Conservation (phyloP, 2,329 filamentous ascomycete genomes). For the Hymenoscyphus linearis region DNA sequence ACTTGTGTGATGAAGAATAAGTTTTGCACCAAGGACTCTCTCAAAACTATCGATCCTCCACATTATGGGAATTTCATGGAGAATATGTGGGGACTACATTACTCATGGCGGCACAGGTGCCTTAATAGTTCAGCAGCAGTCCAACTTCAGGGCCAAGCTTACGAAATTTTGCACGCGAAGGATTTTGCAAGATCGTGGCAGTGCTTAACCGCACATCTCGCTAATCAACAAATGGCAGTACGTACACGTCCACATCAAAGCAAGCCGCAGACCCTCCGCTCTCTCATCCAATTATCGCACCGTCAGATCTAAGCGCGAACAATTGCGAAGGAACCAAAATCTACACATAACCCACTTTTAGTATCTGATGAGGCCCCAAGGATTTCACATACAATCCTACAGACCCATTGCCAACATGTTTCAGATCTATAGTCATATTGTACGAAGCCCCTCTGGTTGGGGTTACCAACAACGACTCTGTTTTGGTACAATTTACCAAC, state of each 20-base stretch:
- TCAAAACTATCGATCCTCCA: neutral
- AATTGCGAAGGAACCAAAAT: no score
- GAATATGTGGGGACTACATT: neutral
- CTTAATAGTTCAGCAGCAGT: neutral
- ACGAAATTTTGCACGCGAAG: neutral
- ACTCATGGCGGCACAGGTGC: neutral
- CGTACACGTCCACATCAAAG: neutral
- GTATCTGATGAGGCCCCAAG: neutral
- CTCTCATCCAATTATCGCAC: neutral
- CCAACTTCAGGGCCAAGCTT: neutral
- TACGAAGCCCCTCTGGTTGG: neutral
- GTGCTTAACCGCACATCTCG: neutral
- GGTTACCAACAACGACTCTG: neutral
- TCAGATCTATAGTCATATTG: neutral
- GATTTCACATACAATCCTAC: neutral
- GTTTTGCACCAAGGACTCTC: neutral
- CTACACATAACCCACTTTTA: no score
- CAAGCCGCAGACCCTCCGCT: neutral
- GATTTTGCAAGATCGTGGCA: neutral
- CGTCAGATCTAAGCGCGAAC: no score
- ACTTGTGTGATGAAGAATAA: no score
- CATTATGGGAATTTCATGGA: neutral
- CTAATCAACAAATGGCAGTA: neutral
- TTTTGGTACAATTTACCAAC: neutral
- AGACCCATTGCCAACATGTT: neutral